phyloP scores from a whole-genome alignment of 169 alveolate genomes.

The Plasmodium malariae region DNA sequence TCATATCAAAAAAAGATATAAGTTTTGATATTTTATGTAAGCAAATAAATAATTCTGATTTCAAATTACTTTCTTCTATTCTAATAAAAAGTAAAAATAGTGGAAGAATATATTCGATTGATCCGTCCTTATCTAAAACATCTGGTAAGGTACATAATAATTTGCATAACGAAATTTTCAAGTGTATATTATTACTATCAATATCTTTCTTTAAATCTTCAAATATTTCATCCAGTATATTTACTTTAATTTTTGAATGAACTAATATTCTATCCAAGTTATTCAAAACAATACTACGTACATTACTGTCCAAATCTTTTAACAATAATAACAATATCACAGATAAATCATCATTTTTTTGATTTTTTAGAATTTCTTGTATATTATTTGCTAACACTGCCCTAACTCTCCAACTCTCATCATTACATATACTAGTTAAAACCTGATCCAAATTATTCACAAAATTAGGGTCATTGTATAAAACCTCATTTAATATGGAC shows the following conservation, averaged over 20 bases:
- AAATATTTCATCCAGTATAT: slow-evolving; percentile 64
- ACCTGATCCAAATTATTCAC: slow-evolving; percentile 29
- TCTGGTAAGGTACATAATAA: slow-evolving; percentile 74
- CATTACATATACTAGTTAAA: slow-evolving; percentile 68
- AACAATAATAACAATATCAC: slow-evolving; percentile 55
- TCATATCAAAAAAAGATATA: slow-evolving; percentile 76
- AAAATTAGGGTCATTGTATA: slow-evolving; percentile 47
- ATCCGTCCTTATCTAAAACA: slow-evolving; percentile 66
- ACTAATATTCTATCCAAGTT: slow-evolving; percentile 57
- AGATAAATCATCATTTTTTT: slow-evolving; percentile 30
- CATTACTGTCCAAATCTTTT: slow-evolving; percentile 71
- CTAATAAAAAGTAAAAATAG: slow-evolving; percentile 61
- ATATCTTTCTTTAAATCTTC: slow-evolving; percentile 78
- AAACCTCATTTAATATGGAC: slow-evolving; percentile 39
- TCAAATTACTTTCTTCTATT: slow-evolving; percentile 72
- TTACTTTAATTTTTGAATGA: slow-evolving; percentile 43
- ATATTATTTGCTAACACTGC: slow-evolving; percentile 71
- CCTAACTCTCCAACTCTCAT: slow-evolving; percentile 77
- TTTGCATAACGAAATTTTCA: slow-evolving; percentile 69
- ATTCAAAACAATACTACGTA: slow-evolving; percentile 71
- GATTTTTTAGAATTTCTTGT: slow-evolving; percentile 28
- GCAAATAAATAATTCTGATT: slow-evolving; percentile 60
- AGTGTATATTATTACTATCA: slow-evolving; percentile 75
- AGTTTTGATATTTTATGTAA: slow-evolving; percentile 73
- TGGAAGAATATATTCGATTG: slow-evolving; percentile 73